Evolutionary conservation across 257 asterid species (phyloP), one percentile per base, ranked within the genome.

Genomic region (Lantana camara): DNA sequence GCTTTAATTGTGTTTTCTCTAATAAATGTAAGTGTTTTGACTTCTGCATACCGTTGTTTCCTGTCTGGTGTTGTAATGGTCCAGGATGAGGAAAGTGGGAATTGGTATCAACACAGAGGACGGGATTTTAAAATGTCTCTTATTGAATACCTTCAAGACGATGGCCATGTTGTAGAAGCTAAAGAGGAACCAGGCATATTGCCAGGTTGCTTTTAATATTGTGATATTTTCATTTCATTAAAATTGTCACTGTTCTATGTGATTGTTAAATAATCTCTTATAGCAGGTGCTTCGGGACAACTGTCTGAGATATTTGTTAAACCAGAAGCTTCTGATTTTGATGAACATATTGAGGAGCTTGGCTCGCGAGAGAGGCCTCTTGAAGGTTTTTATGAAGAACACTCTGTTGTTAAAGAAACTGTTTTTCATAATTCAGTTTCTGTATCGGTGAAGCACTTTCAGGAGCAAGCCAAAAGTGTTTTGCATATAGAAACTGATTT

Each of bases 91-190:
- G 96, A 84, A 80, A 85, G 64, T 74, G 97, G 96, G 61, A 65
- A 73, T 20, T 93, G 99, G 97, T 90, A 82, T 81, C 96, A 90
- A 79, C 95, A 85, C 60, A 83, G 75, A 57, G 99, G 99, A 76
- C 77, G 92, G 77, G 97, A 90, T 81, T 93, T 82, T 74, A 84
- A 77, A 77, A 81, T 93, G 60, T 90, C 85, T 79, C 88, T 93
- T 34, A 32, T 63, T 32, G 77, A 68, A 48, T 66, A 68, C 86
- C 86, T 74, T 69, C 82, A 77, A 45, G 82, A 79, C 24, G 88
- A 82, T 66, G 84, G 74, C 63, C 80, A 76, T 65, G 55, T 77
- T 44, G 63, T 83, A 30, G 86, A 85, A 70, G 64, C 80, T 30
- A 79, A 77, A 35, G 76, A 77, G 73, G 79, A 81, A 73, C 50